Evolutionary conservation across 345 rosid genomes (phyloP), one percentile per base, ranked within the genome.

Genomic region (Eucalyptus sideroxylon): DNA sequence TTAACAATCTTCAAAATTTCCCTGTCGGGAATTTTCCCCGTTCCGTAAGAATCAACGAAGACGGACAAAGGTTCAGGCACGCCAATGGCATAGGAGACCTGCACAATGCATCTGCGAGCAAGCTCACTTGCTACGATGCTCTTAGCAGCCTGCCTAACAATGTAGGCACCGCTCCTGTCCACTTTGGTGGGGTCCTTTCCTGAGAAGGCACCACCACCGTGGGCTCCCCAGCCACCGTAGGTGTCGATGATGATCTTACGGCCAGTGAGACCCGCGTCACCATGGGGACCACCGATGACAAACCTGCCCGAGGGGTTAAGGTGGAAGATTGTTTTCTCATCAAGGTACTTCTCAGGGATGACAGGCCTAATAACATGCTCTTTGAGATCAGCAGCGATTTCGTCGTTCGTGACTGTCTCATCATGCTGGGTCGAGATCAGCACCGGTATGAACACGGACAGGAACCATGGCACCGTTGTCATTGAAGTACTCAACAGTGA

Each of bases 81-180:
- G 2, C 90, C 90, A 6, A 89, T 89, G 44, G 90, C 90, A 50
- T 89, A 89, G 87, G 90, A 89, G 83, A 89, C 90, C 90, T 89
- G 90, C 59, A 89, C 90, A 53, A 89, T 47, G 90, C 90, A 89
- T 87, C 90, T 86, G 24, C 83, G 90, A 31, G 90, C 87, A 45
- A 89, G 90, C 50, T 27, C 90, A 45, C 13, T 86, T 8, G 90
- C 90, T 37, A 89, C 90, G 27, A 89, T 86, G 37, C 90, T 89
- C 90, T 89, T 89, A 4, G 90, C 90, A 17, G 88, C 90, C 88
- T 89, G 90, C 87, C 90, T 87, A 88, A 92, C 93, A 9, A 92
- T 86, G 89, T 92, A 92, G 81, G 92, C 93, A 14, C 93, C 93
- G 45, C 92, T 91, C 88, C 93, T 88, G 77, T 91, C 93, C 55